Base-by-base conservation (phyloP, 2,329 filamentous ascomycete species). In the Pseudocercospora cruenta region DNA sequence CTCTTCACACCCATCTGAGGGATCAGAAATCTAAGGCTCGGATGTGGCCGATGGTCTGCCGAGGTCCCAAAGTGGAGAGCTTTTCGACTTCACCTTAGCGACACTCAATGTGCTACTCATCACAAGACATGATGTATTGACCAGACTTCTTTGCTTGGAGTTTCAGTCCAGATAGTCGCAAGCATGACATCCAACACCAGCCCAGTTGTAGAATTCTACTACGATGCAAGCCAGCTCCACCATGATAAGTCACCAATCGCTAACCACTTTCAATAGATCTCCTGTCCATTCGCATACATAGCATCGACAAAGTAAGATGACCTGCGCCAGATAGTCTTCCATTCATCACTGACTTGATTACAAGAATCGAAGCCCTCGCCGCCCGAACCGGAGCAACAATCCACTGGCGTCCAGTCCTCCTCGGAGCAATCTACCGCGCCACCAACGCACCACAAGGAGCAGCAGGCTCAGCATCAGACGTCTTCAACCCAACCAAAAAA, bases 401-500 rank as follows among this genome's bases (percentile, higher is more conserved):
- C 12, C 26, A 63, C 61, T 72, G 64, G 63, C 66, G 67, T n/a
- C 70, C 70, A 21, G 70, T 72, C 22, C 67, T 72, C 6, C 61
- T 72, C 26, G 70, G 70, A 54, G 70, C 70, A 14, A 71, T 72
- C 39, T 72, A 72, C 54, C 69, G 70, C 19, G 69, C 69, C 2
- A 72, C 70, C 2, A 58, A 60, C 31, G 70, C 70, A 2, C 70
- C 70, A 7, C 70, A 72, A 69, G 70, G 70, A 12, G 70, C 70
- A 10, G 70, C 65, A 12, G 70, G 70, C 19, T 72, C 70, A 5
- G 70, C 70, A 16, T 71, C 69, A 6, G 70, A 72, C 28, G 63
- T 71, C 54, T 72, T 70, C 67, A 72, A 72, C 31, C 54, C 67
- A 1, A 72, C 70, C 19, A 72, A 72, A 61, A 72, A 72, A 59